These are phyloP conservation scores for Picea glauca DNA, from an alignment of 75 land plant genomes.

Conservation along the genomic window DNA sequence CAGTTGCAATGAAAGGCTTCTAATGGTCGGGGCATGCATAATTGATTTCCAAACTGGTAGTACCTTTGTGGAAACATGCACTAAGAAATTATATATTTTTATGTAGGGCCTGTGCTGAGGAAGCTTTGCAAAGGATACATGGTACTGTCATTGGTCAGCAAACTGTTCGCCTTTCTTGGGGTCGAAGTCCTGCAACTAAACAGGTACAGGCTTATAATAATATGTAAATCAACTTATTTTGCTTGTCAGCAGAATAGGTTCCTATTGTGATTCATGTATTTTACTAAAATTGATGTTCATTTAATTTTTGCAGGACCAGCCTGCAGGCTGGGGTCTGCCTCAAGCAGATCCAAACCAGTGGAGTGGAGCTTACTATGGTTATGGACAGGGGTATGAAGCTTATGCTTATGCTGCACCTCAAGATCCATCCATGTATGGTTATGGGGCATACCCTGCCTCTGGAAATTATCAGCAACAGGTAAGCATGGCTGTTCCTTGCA, in stretches of 20 bases:
- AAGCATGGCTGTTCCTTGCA: slow-evolving; percentile 6
- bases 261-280: too few relatives aligned
- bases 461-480: slow-evolving; percentile 81
- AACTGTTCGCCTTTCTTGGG: slow-evolving; percentile 94
- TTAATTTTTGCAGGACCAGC: slow-evolving; percentile 34
- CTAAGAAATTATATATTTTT: too few relatives aligned
- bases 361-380: slow-evolving; percentile 77
- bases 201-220: slow-evolving; percentile 41
- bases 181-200: slow-evolving; percentile 73
- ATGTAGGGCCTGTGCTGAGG: slow-evolving; percentile 82
- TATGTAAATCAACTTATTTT: not conserved
- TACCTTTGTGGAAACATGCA: not conserved
- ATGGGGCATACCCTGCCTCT: slow-evolving; percentile 72
- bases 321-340: slow-evolving; percentile 58
- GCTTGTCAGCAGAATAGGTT: not conserved
- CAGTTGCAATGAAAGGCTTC: not conserved
- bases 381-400: slow-evolving; percentile 82
- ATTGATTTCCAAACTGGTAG: not conserved
- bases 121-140: slow-evolving; percentile 81
- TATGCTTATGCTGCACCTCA: slow-evolving; percentile 73
- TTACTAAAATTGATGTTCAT: too few relatives aligned
- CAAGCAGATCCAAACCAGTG: slow-evolving; percentile 89
- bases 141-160: slow-evolving; percentile 89
- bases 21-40: not conserved
- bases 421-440: slow-evolving; percentile 69